Conservation (phyloP, 2,329 filamentous ascomycete species). For the Helicocarpus griseus region DNA sequence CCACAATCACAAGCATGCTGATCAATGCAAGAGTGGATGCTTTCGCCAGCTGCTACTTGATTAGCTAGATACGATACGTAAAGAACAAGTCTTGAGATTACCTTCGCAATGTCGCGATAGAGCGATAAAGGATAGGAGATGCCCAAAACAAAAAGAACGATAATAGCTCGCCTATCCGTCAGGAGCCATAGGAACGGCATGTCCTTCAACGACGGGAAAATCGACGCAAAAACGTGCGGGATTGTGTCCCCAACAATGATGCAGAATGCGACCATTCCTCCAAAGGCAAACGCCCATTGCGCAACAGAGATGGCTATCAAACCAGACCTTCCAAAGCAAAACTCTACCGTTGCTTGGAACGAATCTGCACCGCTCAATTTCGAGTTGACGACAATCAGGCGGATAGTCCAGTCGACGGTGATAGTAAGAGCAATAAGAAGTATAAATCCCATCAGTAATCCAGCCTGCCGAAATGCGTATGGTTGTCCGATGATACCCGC, state of each 20-base stretch:
- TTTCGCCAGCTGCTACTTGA: conserved; percentile 64
- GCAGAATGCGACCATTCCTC: conserved; percentile 96
- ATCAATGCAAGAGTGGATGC: conserved; percentile 86
- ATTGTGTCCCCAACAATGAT: conserved; percentile 97
- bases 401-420: conserved; percentile 93
- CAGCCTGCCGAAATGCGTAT: conserved; percentile 91
- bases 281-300: conserved; percentile 98
- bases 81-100: conserved; percentile 33
- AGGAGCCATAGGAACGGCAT: conserved; percentile 74
- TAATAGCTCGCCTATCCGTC: conserved; percentile 71
- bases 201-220: conserved; percentile 66
- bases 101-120: conserved; percentile 95
- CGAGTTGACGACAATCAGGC: conserved; percentile 92
- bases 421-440: conserved; percentile 72
- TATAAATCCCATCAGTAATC: conserved; percentile 67
- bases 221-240: conserved; percentile 71
- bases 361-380: conserved; percentile 90
- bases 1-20: conserved; percentile 83
- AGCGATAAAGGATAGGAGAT: conserved; percentile 86
- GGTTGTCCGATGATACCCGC: conserved; percentile 72
- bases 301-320: conserved; percentile 83
- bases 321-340: conserved; percentile 83
- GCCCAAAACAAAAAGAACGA: conserved; percentile 75
- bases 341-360: conserved; percentile 91
- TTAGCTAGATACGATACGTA: conserved; percentile 20